These are phyloP conservation scores for Chloris gayana DNA, from an alignment of 176 grass and related monocot genomes.

Conservation along the genomic window DNA sequence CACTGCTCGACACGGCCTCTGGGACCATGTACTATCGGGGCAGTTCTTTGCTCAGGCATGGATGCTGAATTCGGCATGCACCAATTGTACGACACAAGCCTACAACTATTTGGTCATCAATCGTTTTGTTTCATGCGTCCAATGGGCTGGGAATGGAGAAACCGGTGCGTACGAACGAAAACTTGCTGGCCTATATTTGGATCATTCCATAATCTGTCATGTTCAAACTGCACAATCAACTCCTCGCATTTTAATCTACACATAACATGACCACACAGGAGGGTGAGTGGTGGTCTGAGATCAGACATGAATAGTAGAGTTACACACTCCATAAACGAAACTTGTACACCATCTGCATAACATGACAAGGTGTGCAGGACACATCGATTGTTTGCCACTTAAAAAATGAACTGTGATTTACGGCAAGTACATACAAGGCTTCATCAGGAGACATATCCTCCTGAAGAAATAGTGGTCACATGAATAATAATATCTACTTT, in stretches of 20 bases:
- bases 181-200: neutral
- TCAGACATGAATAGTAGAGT: neutral
- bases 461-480: neutral
- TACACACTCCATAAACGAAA: neutral
- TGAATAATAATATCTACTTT: neutral
- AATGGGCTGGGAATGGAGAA: neutral
- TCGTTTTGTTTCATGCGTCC: neutral
- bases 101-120: neutral
- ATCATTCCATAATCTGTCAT: neutral
- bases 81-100: neutral
- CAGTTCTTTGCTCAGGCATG: neutral
- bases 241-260: neutral
- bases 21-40: neutral
- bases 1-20: neutral
- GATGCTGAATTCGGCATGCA: conserved; percentile 27
- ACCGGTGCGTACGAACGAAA: neutral
- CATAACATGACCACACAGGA: neutral
- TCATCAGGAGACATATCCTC: neutral
- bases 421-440: conserved; percentile 12
- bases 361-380: neutral
- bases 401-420: neutral
- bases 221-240: neutral
- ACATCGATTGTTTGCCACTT: neutral
- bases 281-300: neutral
- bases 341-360: neutral